These are phyloP conservation scores for Pugionium cornutum DNA, from an alignment of 345 rosid species.

Conservation along the genomic window DNA sequence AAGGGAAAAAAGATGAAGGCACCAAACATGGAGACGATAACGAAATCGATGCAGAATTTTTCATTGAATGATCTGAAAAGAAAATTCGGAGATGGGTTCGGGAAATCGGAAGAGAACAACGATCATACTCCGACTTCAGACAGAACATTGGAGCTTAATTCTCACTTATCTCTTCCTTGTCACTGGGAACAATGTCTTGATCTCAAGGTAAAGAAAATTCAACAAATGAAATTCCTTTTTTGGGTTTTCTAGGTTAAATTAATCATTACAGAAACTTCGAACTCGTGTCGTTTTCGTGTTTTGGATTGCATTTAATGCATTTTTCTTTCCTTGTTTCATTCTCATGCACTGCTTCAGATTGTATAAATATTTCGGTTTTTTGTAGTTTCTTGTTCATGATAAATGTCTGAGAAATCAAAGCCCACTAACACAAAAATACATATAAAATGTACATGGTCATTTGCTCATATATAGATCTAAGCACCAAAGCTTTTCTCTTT, in stretches of 20 bases:
- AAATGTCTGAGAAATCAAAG: slow-evolving; percentile 15
- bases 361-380: slow-evolving; percentile 12
- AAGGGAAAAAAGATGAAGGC: slow-evolving; percentile 50
- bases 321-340: slow-evolving; percentile 30
- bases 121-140: slow-evolving; percentile 47
- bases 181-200: slow-evolving; percentile 99
- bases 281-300: slow-evolving; percentile 42
- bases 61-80: slow-evolving; percentile 52
- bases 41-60: slow-evolving; percentile 73
- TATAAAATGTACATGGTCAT: slow-evolving; percentile 31
- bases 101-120: slow-evolving; percentile 39
- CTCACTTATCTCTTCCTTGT: slow-evolving; percentile 75
- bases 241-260: slow-evolving; percentile 26
- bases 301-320: slow-evolving; percentile 58
- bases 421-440: slow-evolving; percentile 22
- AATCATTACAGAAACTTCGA: slow-evolving; percentile 37
- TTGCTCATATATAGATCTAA: slow-evolving; percentile 39
- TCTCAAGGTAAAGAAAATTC: slow-evolving; percentile 57
- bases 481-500: slow-evolving; percentile 17
- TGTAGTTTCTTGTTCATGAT: slow-evolving; percentile 19
- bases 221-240: slow-evolving; percentile 4
- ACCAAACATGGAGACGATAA: slow-evolving; percentile 70
- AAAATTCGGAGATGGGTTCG: slow-evolving; percentile 32
- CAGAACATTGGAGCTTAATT: slow-evolving; percentile 79
- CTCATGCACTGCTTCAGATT: slow-evolving; percentile 37